A percentile compares a stretch with the other conserved stretches of the same genome.
These are phyloP conservation scores for Sporisorium iseilematis-ciliati DNA, from an alignment of 1,284 basidiomycete species.

Conservation along the genomic window DNA sequence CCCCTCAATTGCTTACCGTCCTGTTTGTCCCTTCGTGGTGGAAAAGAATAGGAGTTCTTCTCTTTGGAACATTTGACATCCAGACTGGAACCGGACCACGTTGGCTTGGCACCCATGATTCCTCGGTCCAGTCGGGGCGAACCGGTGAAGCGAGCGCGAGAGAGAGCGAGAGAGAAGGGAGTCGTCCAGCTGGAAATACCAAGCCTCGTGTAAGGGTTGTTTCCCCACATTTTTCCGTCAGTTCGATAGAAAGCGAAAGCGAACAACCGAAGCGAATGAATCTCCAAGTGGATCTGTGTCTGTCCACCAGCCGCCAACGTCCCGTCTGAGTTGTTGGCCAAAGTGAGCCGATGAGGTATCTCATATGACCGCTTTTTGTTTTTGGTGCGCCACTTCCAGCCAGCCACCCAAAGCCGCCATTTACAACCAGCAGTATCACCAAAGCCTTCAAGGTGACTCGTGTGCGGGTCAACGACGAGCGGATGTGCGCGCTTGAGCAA, in stretches of 20 bases:
- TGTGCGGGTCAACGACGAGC: conserved; percentile 1
- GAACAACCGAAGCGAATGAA: neutral
- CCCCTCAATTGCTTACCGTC: too few relatives aligned
- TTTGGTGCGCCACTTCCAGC: conserved; percentile 5
- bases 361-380: conserved; percentile 4
- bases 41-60: too few relatives aligned
- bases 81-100: too few relatives aligned
- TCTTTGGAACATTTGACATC: too few relatives aligned
- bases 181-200: neutral
- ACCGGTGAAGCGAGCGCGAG: too few relatives aligned
- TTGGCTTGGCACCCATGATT: too few relatives aligned
- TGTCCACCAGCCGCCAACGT: too few relatives aligned
- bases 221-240: conserved; percentile 2
- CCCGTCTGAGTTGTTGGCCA: neutral
- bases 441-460: too few relatives aligned
- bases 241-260: neutral
- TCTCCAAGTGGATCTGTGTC: too few relatives aligned
- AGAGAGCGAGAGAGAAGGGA: neutral
- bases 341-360: conserved; percentile 1
- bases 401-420: neutral
- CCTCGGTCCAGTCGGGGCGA: too few relatives aligned
- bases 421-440: neutral
- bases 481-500: too few relatives aligned
- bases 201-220: neutral
- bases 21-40: too few relatives aligned